Conservation (phyloP, 2,329 filamentous ascomycete species). For the Arthrinium phaeospermum region DNA sequence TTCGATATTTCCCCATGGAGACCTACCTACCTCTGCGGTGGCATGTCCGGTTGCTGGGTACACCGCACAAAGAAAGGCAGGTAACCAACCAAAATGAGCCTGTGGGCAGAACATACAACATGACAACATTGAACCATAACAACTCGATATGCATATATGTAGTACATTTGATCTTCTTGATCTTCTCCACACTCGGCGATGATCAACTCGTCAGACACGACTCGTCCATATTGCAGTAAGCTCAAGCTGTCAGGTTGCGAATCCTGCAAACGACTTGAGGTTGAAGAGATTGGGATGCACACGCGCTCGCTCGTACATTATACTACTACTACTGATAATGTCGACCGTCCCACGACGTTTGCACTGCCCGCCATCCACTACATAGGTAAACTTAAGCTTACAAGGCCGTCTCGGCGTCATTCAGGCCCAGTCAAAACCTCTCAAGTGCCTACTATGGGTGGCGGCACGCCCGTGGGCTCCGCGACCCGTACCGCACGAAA, state of each 20-base stretch:
- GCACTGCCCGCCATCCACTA: constrained; percentile 4
- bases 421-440: background rate
- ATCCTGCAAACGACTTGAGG: background rate
- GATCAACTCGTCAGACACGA: background rate
- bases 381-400: background rate
- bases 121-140: background rate
- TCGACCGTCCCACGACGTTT: background rate
- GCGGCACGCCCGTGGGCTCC: background rate
- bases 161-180: background rate
- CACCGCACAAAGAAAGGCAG: background rate
- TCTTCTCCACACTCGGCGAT: background rate
- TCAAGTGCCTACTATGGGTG: background rate
- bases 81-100: background rate
- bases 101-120: background rate
- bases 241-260: background rate
- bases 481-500: background rate
- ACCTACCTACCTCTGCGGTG: background rate
- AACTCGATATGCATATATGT: background rate
- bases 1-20: constrained; percentile 6
- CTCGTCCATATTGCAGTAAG: background rate
- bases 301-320: background rate
- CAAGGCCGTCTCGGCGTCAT: background rate
- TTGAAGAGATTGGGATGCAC: constrained; percentile 7
- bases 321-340: background rate
- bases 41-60: background rate